Evolutionary conservation across 176 grass and related monocot species (phyloP).

Genomic region (Carex cristatella): DNA sequence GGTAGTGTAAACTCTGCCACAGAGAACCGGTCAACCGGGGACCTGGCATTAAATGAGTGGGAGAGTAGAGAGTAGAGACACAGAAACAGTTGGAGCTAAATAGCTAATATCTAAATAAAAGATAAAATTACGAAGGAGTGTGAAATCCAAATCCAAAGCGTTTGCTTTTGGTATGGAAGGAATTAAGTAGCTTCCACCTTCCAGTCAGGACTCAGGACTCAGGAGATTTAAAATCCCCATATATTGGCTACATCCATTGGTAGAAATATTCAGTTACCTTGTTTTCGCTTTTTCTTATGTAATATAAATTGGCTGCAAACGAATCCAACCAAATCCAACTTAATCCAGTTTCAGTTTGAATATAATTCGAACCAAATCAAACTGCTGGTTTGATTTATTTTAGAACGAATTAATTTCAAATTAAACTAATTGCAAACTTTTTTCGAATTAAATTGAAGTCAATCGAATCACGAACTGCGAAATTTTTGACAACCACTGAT

Average conservation of each 20-base stretch:
- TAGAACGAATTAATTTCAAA: too few species aligned
- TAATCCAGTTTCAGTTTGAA: too few species aligned
- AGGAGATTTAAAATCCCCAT: not conserved
- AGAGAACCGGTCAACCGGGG: not conserved
- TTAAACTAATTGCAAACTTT: too few species aligned
- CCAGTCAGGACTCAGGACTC: not conserved
- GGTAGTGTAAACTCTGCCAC: not conserved
- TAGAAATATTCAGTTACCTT: not conserved
- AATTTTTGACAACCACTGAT: too few species aligned
- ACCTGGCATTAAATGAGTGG: constrained; percentile 4
- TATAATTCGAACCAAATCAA: too few species aligned
- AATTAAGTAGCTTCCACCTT: not conserved
- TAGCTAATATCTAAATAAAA: not conserved
- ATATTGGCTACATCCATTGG: not conserved
- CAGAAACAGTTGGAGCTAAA: constrained; percentile 4
- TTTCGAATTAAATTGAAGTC: too few species aligned
- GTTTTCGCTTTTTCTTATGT: not conserved
- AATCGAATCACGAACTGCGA: too few species aligned
- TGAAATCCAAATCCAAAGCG: not conserved
- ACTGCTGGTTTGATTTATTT: too few species aligned
- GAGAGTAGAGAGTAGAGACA: not conserved
- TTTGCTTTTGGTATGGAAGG: not conserved
- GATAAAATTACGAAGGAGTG: not conserved
- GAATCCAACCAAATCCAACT: too few species aligned
- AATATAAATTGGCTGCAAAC: not conserved